Evolutionary conservation across 805 yeast genomes (phyloP).

Genomic region (Monosporozyma servazzii): DNA sequence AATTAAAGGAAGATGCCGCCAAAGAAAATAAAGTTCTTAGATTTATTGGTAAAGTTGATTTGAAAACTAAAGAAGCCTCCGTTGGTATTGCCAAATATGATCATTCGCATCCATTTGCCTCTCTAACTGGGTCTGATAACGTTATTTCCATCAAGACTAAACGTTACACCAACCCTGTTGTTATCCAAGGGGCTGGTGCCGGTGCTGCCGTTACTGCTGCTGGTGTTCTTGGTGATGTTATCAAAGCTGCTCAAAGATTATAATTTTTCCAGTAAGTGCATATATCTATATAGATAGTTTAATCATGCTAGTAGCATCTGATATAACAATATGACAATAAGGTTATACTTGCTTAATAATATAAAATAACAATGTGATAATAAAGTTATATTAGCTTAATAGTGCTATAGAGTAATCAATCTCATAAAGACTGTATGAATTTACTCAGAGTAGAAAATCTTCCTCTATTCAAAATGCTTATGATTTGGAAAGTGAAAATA

Average conservation of each 20-base stretch:
- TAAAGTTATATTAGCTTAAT: too few species aligned
- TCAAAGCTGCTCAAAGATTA: constrained; percentile 84
- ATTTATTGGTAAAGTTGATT: constrained; percentile 86
- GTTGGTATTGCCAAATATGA: constrained; percentile 88
- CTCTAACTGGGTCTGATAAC: constrained; percentile 92
- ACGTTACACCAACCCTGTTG: constrained; percentile 87
- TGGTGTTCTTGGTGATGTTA: constrained; percentile 90
- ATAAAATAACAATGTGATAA: too few species aligned
- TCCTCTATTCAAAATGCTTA: too few species aligned
- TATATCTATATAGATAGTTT: too few species aligned
- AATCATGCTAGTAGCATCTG: too few species aligned
- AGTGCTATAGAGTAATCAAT: too few species aligned
- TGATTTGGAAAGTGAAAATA: too few species aligned
- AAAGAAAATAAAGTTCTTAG: constrained; percentile 79
- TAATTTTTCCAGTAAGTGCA: neutral
- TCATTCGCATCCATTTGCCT: constrained; percentile 87
- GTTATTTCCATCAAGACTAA: constrained; percentile 86
- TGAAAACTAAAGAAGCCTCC: constrained; percentile 55
- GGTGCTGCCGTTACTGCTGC: constrained; percentile 72
- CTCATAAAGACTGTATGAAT: too few species aligned
- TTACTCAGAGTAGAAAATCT: too few species aligned
- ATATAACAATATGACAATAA: too few species aligned
- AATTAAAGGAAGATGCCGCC: constrained; percentile 72
- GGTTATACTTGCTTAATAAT: too few species aligned
- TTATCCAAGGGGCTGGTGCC: constrained; percentile 96